Base-by-base conservation (phyloP, 345 rosid genomes). In the Nephelium lappaceum region DNA sequence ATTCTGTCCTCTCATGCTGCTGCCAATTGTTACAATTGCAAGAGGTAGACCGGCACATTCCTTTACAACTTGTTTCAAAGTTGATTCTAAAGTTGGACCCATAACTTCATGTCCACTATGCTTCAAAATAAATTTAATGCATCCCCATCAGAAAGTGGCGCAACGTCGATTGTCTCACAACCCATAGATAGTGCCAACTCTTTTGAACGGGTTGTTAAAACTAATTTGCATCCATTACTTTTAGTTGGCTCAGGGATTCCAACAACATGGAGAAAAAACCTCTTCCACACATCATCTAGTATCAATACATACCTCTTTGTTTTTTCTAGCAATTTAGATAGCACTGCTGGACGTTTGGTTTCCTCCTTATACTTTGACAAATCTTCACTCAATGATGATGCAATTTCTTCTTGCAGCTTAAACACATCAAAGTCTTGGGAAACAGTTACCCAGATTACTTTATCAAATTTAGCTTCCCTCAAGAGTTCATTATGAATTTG, bases 211-310 rank as follows among this genome's bases (percentile, higher is more conserved):
- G 72, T 64, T 12, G 76, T 76, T 27, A 75, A 3, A 0, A 70
- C 41, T 2, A 71, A 55, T 45, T 71, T 75, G 51, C 71, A 64
- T 8, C 69, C 41, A 12, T 19, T 19, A 2, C n/a, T n/a, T 61
- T 2, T 1, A 75, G 24, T 1, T 7, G 38, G 57, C 31, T 69
- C 76, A 15, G 76, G 76, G 5, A 80, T 63, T 69, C 83, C 83
- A 0, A 82, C 42, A 3, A 23, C 68, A 6, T 77, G 55, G 5
- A 75, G 76, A 1, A 62, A 16, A n/a, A 74, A 31, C 0, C 0
- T 5, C 0, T 76, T 3, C 87, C 74, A 74, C n/a, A 84, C 18
- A 16, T 84, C 81, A 51, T 84, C 87, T 9, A 84, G 18, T 67
- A 84, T 79, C 5, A 84, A 9, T 3, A 74, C 53, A 70, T 1